Base-by-base conservation (phyloP, 2,329 filamentous ascomycete genomes). In the Acephala macrosclerotiorum region DNA sequence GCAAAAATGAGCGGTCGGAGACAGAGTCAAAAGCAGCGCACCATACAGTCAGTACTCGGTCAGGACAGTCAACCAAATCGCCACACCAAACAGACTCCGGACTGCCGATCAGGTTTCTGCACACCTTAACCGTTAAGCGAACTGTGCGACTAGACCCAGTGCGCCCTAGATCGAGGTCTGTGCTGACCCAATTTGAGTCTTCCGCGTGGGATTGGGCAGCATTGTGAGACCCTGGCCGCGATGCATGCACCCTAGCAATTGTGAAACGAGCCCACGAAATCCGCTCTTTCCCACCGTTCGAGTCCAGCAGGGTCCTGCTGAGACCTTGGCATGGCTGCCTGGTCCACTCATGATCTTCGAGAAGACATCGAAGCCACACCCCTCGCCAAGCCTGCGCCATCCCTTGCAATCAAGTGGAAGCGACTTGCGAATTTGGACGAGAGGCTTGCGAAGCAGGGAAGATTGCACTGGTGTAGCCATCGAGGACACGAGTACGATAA, bases 311-410 rank as follows among this genome's bases (percentile, higher is more conserved):
- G 55, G 55, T 33, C 55, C 36, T 36, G 25, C 51, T 29, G 58
- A 29, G 49, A 53, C 25, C 18, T 3, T 26, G 14, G 12, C 49
- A 29, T 29, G 45, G n/a, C 22, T 4, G 49, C 26, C 45, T 57
- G 26, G 56, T 35, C 38, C 7, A 26, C 60, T 63, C 61, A 58
- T 67, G 53, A 69, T 70, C 65, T 75, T 74, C 73, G 71, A 68
- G 73, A 75, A 75, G 68, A 53, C 65, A 64, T 72, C 67, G 70
- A 74, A 75, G 73, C 68, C 66, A 66, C 66, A 64, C 63, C 61
- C 56, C 62, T 56, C 53, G 18, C 22, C 61, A 57, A 36, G 53
- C 63, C 16, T 53, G 62, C 61, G 18, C 36, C 45, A 55, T 20
- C 49, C 60, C 67, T 45, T 58, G 53, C 58, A 29, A 20, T 55